phyloP scores from a whole-genome alignment of 2,329 filamentous ascomycete genomes.

The Cytospora schulzeri region DNA sequence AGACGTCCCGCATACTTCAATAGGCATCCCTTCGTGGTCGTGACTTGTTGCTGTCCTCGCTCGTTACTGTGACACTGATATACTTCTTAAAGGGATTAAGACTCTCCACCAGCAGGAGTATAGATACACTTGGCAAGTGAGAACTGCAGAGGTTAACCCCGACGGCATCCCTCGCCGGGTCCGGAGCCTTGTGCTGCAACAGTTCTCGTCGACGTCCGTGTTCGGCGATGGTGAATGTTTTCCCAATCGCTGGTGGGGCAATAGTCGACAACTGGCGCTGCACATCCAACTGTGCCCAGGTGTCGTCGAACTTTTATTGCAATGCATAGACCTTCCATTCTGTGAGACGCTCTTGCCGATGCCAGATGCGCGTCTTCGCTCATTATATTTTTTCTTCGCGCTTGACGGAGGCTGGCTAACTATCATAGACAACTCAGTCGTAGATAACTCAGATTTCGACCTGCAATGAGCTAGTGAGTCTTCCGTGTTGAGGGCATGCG shows the following conservation, averaged over 20 bases:
- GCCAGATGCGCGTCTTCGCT: not conserved
- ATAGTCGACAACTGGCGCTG: not conserved
- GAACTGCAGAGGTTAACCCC: not conserved
- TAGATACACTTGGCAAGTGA: not conserved
- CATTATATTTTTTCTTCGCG: not conserved
- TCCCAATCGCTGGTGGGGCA: not conserved
- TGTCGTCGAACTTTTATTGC: not conserved
- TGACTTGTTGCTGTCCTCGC: not conserved
- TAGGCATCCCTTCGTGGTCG: not conserved
- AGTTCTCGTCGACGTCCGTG: not conserved
- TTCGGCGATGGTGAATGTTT: not conserved
- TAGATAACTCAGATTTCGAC: slow-evolving; percentile 1
- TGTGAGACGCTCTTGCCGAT: not conserved
- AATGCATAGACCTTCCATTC: not conserved
- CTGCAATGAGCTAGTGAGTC: not conserved
- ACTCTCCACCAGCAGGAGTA: too few species aligned
- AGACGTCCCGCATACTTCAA: not conserved
- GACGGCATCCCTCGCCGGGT: not conserved
- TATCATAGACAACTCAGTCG: not conserved
- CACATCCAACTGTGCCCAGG: not conserved
- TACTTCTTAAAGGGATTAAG: too few species aligned
- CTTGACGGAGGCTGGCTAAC: not conserved
- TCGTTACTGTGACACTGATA: not conserved
- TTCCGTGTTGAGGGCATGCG: not conserved
- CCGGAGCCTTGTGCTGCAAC: not conserved